Conservation (phyloP, 768 basidiomycete species). For the Serendipita vermifera region DNA sequence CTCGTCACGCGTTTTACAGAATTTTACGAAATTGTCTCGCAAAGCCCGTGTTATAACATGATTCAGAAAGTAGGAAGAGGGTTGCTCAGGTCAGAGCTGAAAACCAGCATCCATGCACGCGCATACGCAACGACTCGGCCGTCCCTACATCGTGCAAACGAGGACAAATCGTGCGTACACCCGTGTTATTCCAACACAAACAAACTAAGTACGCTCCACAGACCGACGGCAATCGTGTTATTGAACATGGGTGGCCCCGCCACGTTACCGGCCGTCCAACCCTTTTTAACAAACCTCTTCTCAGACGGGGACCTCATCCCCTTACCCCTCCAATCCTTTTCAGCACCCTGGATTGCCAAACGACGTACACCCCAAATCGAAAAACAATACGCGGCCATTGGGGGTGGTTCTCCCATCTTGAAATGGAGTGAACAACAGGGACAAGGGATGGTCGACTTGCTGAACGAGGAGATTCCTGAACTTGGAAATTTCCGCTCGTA, state of each 20-base stretch:
- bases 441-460: conserved; percentile 71
- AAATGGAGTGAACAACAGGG: conserved; percentile 83
- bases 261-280: conserved; percentile 82
- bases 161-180: no score
- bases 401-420: conserved; percentile 93
- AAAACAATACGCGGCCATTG: conserved; percentile 86
- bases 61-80: no score
- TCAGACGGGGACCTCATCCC: conserved; percentile 88
- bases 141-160: no score
- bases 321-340: conserved; percentile 74
- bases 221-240: conserved; percentile 95
- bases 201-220: no score
- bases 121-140: no score
- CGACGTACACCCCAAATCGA: conserved; percentile 88
- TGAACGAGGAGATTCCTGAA: conserved; percentile 88
- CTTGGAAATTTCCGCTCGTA: conserved; percentile 95
- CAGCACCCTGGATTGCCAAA: conserved; percentile 81
- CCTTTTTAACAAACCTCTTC: conserved; percentile 87
- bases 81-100: no score
- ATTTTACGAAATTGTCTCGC: no score
- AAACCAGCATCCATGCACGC: no score
- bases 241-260: conserved; percentile 98
- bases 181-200: no score
- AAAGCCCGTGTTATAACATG: no score
- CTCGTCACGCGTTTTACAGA: no score